Evolutionary conservation across 345 rosid species (phyloP).

Genomic region (Eucalyptus tenuipes): DNA sequence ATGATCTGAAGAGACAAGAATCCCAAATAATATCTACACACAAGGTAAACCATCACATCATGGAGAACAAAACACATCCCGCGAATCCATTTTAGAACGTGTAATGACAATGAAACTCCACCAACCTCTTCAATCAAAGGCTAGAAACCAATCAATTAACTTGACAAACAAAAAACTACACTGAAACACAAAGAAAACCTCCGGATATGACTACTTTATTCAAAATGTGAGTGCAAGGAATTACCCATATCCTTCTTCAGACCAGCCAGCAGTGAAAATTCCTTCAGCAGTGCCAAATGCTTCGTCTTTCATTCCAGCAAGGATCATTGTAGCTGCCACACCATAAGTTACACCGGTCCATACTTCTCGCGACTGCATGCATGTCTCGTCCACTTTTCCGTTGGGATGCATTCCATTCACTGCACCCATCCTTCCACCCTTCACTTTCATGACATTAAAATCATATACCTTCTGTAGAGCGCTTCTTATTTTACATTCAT

Average conservation of each 20-base stretch:
- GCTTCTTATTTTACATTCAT: conserved; percentile 68
- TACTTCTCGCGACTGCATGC: conserved; percentile 99
- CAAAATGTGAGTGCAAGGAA: background rate
- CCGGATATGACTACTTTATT: background rate
- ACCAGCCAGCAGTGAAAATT: conserved; percentile 89
- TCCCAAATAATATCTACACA: background rate
- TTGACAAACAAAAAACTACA: background rate
- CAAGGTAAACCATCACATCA: background rate
- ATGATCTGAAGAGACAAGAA: background rate
- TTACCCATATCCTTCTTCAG: conserved; percentile 97
- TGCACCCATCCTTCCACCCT: conserved; percentile 91
- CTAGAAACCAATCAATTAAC: background rate
- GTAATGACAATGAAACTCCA: background rate
- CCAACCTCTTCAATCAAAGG: background rate
- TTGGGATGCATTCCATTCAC: conserved; percentile 98
- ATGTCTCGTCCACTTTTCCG: conserved; percentile 89
- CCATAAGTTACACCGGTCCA: conserved; percentile 98
- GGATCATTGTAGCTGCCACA: conserved; percentile 89
- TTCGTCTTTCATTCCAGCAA: conserved; percentile 86
- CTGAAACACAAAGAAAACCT: background rate
- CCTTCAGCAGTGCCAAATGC: conserved; percentile 91
- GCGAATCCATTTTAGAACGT: background rate
- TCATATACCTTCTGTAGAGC: conserved; percentile 70
- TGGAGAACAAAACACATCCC: background rate
- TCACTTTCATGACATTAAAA: conserved; percentile 84